A percentile compares a stretch with the other conserved stretches of the same genome.
Evolutionary conservation across 331 rosid genomes (phyloP).

Genomic region (Erythrophleum ivorense): DNA sequence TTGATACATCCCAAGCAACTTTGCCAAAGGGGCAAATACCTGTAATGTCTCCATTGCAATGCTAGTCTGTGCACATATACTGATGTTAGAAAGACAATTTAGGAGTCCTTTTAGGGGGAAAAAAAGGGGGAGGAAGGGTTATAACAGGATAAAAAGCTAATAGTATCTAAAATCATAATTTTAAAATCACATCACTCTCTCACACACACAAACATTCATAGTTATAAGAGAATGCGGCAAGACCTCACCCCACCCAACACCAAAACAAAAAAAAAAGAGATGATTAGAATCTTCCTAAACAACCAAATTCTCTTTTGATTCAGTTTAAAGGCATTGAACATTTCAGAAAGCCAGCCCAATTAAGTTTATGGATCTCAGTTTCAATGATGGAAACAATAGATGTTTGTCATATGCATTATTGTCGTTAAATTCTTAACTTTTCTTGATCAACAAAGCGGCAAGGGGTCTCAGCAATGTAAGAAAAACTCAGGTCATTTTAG

Average conservation of each 20-base stretch:
- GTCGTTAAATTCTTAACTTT: slow-evolving; percentile 27
- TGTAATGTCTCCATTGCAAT: slow-evolving; percentile 95
- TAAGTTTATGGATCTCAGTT: neutral
- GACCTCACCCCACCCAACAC: neutral
- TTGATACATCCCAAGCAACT: slow-evolving; percentile 98
- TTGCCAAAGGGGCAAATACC: slow-evolving; percentile 99
- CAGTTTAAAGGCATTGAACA: slow-evolving; percentile 28
- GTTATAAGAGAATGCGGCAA: slow-evolving; percentile 28
- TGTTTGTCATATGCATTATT: slow-evolving; percentile 18
- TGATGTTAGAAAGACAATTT: slow-evolving; percentile 46
- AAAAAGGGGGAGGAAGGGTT: neutral
- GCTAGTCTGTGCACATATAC: slow-evolving; percentile 69
- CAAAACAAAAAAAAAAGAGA: neutral
- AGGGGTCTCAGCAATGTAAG: too few species aligned
- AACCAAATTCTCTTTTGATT: slow-evolving; percentile 14
- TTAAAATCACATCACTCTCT: slow-evolving; percentile 1
- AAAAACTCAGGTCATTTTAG: neutral
- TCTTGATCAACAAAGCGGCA: neutral
- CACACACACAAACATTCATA: neutral
- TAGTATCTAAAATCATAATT: neutral
- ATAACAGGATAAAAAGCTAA: slow-evolving; percentile 14
- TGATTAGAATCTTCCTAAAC: slow-evolving; percentile 14
- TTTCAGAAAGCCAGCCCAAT: slow-evolving; percentile 23
- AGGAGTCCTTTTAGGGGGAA: neutral
- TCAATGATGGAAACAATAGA: slow-evolving; percentile 12